Evolutionary conservation across 2,329 filamentous ascomycete species (phyloP).

Genomic region (Cytospora piceicola): DNA sequence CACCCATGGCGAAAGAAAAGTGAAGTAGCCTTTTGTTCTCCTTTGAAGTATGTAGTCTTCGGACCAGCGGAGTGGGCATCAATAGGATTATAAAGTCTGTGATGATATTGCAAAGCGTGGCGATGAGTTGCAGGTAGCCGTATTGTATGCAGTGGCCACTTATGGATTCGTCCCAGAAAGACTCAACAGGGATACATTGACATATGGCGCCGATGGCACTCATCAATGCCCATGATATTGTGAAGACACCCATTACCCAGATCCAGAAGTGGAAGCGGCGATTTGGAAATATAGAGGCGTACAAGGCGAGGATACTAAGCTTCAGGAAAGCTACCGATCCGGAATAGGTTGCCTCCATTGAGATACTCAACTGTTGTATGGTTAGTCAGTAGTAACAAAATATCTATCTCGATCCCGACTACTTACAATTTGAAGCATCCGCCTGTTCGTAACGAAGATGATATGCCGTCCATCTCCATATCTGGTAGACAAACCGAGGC

Average conservation of each 20-base stretch:
- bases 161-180: neutral
- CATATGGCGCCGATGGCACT: slow-evolving; percentile 16
- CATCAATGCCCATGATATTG: slow-evolving; percentile 9
- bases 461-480: slow-evolving; percentile 19
- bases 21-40: neutral
- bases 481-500: no score
- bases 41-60: neutral
- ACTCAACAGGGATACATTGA: slow-evolving; percentile 18
- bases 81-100: slow-evolving; percentile 14
- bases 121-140: neutral
- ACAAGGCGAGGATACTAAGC: slow-evolving; percentile 21
- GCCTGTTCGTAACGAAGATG: slow-evolving; percentile 7
- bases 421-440: slow-evolving; percentile 18
- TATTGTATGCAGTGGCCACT: slow-evolving; percentile 12
- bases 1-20: neutral
- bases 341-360: slow-evolving; percentile 15
- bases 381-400: no score
- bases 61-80: slow-evolving; percentile 10
- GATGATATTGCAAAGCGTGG: slow-evolving; percentile 10
- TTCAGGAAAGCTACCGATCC: slow-evolving; percentile 17
- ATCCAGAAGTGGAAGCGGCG: slow-evolving; percentile 3
- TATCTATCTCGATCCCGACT: no score
- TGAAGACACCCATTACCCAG: slow-evolving; percentile 19
- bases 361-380: slow-evolving; percentile 18
- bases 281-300: slow-evolving; percentile 17